Evolutionary conservation across 768 basidiomycete species (phyloP).

Genomic region (Boletus sp.): DNA sequence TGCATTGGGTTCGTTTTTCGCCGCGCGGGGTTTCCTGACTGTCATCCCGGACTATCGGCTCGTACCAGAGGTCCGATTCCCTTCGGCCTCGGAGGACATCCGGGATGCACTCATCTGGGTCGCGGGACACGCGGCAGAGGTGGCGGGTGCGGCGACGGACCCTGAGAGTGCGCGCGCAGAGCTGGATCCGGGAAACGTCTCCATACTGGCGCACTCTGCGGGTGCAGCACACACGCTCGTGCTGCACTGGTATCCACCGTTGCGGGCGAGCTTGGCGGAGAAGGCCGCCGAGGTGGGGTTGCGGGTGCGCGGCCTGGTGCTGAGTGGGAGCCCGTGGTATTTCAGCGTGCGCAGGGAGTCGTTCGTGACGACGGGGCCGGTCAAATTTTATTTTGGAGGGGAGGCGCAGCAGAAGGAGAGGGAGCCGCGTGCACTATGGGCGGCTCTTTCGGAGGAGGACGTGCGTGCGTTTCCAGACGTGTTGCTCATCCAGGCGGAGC

Average conservation of each 20-base stretch:
- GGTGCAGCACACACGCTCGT: slow-evolving; percentile 53
- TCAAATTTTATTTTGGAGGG: slow-evolving; percentile 37
- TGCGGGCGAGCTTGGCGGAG: slow-evolving; percentile 35
- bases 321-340: slow-evolving; percentile 47
- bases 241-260: slow-evolving; percentile 35
- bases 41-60: slow-evolving; percentile 71
- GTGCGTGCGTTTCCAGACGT: slow-evolving; percentile 45
- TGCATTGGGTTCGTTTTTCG: slow-evolving; percentile 62
- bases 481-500: slow-evolving; percentile 49
- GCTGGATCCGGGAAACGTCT: slow-evolving; percentile 43
- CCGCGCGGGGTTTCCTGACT: slow-evolving; percentile 56
- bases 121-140: slow-evolving; percentile 33
- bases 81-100: slow-evolving; percentile 53
- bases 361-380: slow-evolving; percentile 23
- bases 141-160: slow-evolving; percentile 8
- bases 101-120: slow-evolving; percentile 60
- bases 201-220: slow-evolving; percentile 61
- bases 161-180: slow-evolving; percentile 7
- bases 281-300: slow-evolving; percentile 17
- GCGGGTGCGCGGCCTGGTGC: slow-evolving; percentile 42
- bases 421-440: slow-evolving; percentile 43
- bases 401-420: slow-evolving; percentile 40
- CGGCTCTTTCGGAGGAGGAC: slow-evolving; percentile 33
- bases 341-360: slow-evolving; percentile 29
- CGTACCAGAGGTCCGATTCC: slow-evolving; percentile 55